Base-by-base conservation (phyloP, 768 basidiomycete species). In the Lactifluus subvellereus region DNA sequence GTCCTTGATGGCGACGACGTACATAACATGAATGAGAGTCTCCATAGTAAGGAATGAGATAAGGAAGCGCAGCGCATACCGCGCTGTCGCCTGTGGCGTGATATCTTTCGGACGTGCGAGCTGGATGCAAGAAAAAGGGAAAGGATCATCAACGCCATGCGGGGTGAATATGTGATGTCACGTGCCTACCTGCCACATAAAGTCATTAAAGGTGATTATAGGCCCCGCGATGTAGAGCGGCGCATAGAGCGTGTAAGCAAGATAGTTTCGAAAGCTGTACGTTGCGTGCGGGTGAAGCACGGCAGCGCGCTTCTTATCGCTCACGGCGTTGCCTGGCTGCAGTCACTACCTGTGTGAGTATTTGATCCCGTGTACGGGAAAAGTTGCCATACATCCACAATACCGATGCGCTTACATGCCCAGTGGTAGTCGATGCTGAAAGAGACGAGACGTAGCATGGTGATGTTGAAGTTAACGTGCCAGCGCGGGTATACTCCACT, bases 151-250 rank as follows among this genome's bases (percentile, higher is more conserved):
- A 61, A 30, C 52, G 32, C 57, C 43, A 66, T 20, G 38, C 42
- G 37, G 14, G 50, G 43, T n/a, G 13, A 47, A 47, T 13, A 54
- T 22, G 20, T 5, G 37, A 54, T 35, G 6, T 2, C 11, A 16
- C 20, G 35, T 53, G 57, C 45, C 4, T 43, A 93, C 93, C 85
- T 98, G 96, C 86, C 88, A 91, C 69, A 92, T 77, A 72, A 93
- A 98, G 72, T 97, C 92, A 70, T 96, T 96, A 79, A 93, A 98
- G 0, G 95, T 89, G 72, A 98, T 84, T 67, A 98, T 95, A 0
- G 97, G 97, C 0, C 97, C 96, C 2, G 91, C 95, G 55, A 98
- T 90, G 71, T 98, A 99, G 11, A 98, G 77, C 1, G 97, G 95
- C 0, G 95, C 85, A 70, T 98, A 99, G 8, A 98, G 75, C n/a